These are phyloP conservation scores for Populus davidiana DNA, from an alignment of 345 rosid species.

Conservation along the genomic window DNA sequence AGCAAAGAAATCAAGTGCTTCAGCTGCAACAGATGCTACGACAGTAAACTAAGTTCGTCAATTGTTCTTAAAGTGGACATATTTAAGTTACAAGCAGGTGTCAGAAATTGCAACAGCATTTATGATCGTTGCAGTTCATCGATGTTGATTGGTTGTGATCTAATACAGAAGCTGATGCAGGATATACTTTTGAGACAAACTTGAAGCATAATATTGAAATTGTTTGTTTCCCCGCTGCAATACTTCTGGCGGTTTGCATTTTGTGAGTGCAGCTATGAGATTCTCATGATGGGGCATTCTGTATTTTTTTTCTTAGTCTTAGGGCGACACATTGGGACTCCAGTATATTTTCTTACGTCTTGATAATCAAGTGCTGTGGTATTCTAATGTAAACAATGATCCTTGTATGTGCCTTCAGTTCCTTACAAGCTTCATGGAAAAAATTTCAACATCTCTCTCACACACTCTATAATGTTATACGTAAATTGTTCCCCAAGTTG, in stretches of 20 bases:
- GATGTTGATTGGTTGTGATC: neutral
- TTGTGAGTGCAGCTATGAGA: neutral
- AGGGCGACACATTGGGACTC: neutral
- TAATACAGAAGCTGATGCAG: neutral
- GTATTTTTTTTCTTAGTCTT: neutral
- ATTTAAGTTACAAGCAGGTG: too few relatives aligned
- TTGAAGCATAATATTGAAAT: neutral
- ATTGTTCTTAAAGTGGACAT: neutral
- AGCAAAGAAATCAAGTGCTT: conserved; percentile 89
- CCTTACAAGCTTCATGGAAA: too few relatives aligned
- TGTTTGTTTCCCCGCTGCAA: neutral
- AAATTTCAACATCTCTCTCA: too few relatives aligned
- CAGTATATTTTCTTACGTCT: neutral
- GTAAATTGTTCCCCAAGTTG: too few relatives aligned
- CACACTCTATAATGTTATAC: too few relatives aligned
- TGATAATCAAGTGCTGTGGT: too few relatives aligned
- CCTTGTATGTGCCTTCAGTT: too few relatives aligned
- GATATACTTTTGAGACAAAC: neutral
- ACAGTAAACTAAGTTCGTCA: conserved; percentile 37
- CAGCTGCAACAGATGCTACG: conserved; percentile 94
- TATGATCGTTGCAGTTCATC: neutral
- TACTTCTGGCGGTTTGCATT: neutral
- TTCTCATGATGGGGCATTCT: neutral
- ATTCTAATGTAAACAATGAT: too few relatives aligned
- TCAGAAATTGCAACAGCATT: neutral